These are phyloP conservation scores for Talaromyces sp. DNA, from an alignment of 2,329 filamentous ascomycete species.

Conservation along the genomic window DNA sequence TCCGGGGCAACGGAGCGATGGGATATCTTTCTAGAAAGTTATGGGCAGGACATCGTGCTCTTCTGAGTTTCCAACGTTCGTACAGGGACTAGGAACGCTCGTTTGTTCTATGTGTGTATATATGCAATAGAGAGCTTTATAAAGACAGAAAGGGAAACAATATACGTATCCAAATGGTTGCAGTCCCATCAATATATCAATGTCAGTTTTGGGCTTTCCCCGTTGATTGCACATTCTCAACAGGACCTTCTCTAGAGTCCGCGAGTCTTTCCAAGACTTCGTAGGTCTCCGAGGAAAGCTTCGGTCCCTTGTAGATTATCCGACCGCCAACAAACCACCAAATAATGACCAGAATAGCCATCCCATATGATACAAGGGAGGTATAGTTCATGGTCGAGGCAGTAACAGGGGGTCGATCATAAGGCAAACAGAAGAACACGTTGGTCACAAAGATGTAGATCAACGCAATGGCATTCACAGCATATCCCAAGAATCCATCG, in stretches of 20 bases:
- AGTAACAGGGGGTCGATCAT: conserved; percentile 5
- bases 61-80: too few relatives aligned
- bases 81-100: too few relatives aligned
- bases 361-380: conserved; percentile 9
- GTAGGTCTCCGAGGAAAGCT: conserved; percentile 3
- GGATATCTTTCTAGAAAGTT: conserved; percentile 9
- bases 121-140: not conserved
- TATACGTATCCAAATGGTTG: not conserved
- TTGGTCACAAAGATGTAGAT: conserved; percentile 10
- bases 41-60: conserved; percentile 3
- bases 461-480: conserved; percentile 6
- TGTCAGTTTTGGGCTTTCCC: not conserved
- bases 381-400: conserved; percentile 9
- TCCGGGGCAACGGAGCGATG: conserved; percentile 7
- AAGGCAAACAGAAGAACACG: conserved; percentile 10
- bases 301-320: conserved; percentile 8
- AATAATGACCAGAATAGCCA: conserved; percentile 8
- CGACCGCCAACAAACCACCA: conserved; percentile 11
- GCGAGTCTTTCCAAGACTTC: conserved; percentile 5
- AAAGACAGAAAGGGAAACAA: not conserved
- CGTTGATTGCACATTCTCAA: not conserved
- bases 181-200: not conserved
- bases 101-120: not conserved
- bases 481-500: conserved; percentile 7
- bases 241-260: not conserved